Conservation (phyloP, 2,329 filamentous ascomycete genomes). For the Cladosporium sp. region DNA sequence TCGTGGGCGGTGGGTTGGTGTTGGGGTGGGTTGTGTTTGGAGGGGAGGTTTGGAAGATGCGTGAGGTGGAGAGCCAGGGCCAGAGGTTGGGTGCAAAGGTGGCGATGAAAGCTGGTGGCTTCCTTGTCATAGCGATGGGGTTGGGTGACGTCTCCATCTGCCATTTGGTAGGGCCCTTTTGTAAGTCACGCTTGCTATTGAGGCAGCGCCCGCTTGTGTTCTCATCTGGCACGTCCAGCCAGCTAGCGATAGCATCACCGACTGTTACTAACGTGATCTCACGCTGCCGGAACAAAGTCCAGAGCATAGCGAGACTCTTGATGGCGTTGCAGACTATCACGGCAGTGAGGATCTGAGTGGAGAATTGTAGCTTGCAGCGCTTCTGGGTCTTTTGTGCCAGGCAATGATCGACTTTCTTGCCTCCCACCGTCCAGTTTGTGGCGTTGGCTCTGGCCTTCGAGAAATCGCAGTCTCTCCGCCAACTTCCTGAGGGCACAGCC, state of each 20-base stretch:
- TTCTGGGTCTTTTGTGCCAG: background rate
- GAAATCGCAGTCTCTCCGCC: background rate
- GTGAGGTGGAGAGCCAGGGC: background rate
- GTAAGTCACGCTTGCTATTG: background rate
- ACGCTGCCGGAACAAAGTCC: slow-evolving; percentile 20
- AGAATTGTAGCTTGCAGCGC: slow-evolving; percentile 28
- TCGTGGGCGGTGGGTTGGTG: too few relatives aligned
- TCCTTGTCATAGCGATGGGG: too few relatives aligned
- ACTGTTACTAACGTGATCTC: slow-evolving; percentile 24
- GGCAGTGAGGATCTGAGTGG: slow-evolving; percentile 25
- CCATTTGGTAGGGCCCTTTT: background rate
- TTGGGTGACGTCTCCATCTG: too few relatives aligned
- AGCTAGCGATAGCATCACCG: slow-evolving; percentile 28
- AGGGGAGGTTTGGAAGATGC: too few relatives aligned
- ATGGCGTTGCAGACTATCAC: slow-evolving; percentile 22
- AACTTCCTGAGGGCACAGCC: too few relatives aligned
- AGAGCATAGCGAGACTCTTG: slow-evolving; percentile 23
- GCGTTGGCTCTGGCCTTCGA: background rate
- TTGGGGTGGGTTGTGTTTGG: too few relatives aligned
- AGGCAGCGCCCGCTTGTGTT: background rate
- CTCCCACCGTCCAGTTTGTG: background rate
- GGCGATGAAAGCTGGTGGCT: too few relatives aligned
- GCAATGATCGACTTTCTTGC: background rate
- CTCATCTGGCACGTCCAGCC: slow-evolving; percentile 21
- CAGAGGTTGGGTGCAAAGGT: too few relatives aligned